These are phyloP conservation scores for Claviceps sp. DNA, from an alignment of 2,329 filamentous ascomycete species.

Conservation along the genomic window DNA sequence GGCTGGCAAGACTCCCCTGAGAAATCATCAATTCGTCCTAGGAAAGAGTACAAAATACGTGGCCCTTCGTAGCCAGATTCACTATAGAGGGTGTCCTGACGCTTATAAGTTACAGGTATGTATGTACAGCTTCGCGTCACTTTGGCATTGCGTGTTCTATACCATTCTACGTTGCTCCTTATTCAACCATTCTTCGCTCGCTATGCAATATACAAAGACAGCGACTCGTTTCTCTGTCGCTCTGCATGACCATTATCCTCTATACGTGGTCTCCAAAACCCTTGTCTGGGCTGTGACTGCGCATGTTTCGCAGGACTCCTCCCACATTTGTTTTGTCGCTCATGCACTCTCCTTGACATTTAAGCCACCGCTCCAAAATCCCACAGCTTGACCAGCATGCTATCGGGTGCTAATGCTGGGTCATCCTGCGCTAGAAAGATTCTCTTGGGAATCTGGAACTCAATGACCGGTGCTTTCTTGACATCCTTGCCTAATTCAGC, in stretches of 20 bases:
- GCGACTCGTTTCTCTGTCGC: background rate
- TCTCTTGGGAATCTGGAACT: conserved; percentile 85
- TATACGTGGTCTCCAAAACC: background rate
- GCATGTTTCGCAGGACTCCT: too few species aligned
- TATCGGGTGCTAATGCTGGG: conserved; percentile 34
- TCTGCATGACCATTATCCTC: background rate
- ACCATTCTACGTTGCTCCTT: background rate
- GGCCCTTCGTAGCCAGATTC: too few species aligned
- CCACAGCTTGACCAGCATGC: conserved; percentile 47
- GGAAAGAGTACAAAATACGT: too few species aligned
- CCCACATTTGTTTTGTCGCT: background rate
- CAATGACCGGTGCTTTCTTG: conserved; percentile 76
- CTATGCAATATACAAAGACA: conserved; percentile 1
- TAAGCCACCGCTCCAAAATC: conserved; percentile 29
- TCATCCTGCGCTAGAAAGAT: conserved; percentile 50
- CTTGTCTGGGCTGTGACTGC: too few species aligned
- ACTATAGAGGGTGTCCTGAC: too few species aligned
- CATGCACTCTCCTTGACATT: background rate
- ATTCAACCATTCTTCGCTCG: background rate
- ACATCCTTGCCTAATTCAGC: conserved; percentile 72
- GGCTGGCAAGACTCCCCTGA: too few species aligned
- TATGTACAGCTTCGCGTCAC: too few species aligned
- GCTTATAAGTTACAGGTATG: too few species aligned
- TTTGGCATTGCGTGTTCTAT: background rate
- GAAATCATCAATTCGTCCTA: too few species aligned